Percentiles rank a stretch among this genome's conserved stretches.
These are phyloP conservation scores for Leavenworthia alabamica DNA, from an alignment of 345 rosid species.

Conservation along the genomic window DNA sequence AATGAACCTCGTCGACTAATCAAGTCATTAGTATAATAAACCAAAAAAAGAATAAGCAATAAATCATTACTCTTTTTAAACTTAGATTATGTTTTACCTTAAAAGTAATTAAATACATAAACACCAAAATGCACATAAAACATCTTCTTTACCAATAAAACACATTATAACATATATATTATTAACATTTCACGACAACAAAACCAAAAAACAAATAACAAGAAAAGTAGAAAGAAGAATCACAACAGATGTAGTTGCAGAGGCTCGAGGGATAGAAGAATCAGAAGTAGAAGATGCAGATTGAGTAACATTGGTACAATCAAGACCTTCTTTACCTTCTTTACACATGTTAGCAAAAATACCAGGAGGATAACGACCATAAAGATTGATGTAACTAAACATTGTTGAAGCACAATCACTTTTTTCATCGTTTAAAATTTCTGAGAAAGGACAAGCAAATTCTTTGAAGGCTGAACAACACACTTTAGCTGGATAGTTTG, in stretches of 20 bases:
- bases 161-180: background rate
- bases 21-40: too few relatives aligned
- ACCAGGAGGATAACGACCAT: constrained; percentile 73
- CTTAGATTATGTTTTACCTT: too few relatives aligned
- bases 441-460: constrained; percentile 49
- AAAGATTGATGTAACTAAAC: constrained; percentile 74
- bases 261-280: constrained; percentile 4
- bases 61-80: too few relatives aligned
- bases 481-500: constrained; percentile 39
- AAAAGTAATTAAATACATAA: too few relatives aligned
- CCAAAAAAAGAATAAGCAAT: too few relatives aligned
- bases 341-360: constrained; percentile 56
- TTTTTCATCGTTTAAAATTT: constrained; percentile 39
- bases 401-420: constrained; percentile 56
- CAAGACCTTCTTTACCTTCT: constrained; percentile 53
- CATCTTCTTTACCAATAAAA: background rate
- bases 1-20: too few relatives aligned
- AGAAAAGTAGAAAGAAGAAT: constrained; percentile 21
- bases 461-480: constrained; percentile 53
- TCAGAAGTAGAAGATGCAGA: constrained; percentile 17
- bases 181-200: background rate
- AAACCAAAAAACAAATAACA: constrained; percentile 17
- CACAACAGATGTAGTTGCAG: constrained; percentile 1
- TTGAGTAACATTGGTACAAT: constrained; percentile 26
- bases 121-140: constrained; percentile 7